These are phyloP conservation scores for Schoenoplectus triqueter DNA, from an alignment of 202 grass and related monocot species.

Conservation along the genomic window DNA sequence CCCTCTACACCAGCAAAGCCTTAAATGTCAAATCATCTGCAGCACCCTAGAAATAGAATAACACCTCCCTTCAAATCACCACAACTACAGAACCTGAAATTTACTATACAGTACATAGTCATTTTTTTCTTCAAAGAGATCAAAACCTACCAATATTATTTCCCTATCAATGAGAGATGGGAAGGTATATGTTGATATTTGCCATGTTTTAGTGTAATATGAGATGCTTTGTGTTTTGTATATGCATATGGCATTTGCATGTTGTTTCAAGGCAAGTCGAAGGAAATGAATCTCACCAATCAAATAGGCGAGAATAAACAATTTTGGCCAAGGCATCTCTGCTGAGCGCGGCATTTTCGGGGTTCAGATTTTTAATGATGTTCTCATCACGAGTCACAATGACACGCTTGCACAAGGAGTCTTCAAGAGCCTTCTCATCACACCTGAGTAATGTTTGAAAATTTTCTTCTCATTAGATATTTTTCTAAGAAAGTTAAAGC, in stretches of 20 bases:
- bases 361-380: conserved; percentile 86
- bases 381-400: conserved; percentile 96
- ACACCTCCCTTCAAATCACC: background rate
- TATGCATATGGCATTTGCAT: background rate
- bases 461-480: conserved; percentile 18
- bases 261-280: background rate
- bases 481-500: conserved; percentile 30
- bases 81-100: conserved; percentile 4
- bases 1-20: no score
- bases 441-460: conserved; percentile 54
- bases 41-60: background rate
- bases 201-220: background rate
- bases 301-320: conserved; percentile 91
- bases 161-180: background rate
- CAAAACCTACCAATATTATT: background rate
- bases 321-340: conserved; percentile 95
- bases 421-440: conserved; percentile 71
- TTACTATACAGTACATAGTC: background rate
- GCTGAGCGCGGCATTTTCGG: conserved; percentile 73
- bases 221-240: background rate
- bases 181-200: conserved; percentile 9
- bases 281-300: conserved; percentile 62
- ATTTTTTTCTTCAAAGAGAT: background rate
- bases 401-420: conserved; percentile 90
- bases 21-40: no score